Percentiles rank a stretch among this genome's conserved stretches.
Evolutionary conservation across 495 filamentous ascomycete species (phyloP).

Genomic region (Penicillium diatomitis): DNA sequence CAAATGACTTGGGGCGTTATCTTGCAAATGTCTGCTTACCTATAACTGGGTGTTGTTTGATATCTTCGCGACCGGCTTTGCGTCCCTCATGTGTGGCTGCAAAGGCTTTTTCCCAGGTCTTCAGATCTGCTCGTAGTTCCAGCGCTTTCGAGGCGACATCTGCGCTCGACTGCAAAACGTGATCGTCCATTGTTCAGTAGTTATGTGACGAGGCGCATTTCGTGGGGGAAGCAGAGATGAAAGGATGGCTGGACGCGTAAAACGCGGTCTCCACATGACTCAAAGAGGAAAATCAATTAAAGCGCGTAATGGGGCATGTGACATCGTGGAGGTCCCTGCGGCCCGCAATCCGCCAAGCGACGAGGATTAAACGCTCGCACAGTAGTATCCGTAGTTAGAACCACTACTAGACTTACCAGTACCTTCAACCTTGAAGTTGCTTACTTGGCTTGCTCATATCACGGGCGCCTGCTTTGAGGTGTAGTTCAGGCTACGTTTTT

Average conservation of each 20-base stretch:
- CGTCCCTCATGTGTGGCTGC: slow-evolving; percentile 55
- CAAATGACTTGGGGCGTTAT: too few relatives aligned
- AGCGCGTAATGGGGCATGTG: too few relatives aligned
- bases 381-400: too few relatives aligned
- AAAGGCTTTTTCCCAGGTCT: slow-evolving; percentile 79
- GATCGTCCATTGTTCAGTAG: slow-evolving; percentile 25
- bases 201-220: neutral
- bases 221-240: neutral
- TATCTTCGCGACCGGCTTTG: slow-evolving; percentile 76
- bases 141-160: slow-evolving; percentile 22
- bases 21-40: slow-evolving; percentile 37
- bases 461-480: too few relatives aligned
- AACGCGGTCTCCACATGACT: slow-evolving; percentile 3
- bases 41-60: slow-evolving; percentile 75
- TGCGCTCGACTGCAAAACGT: slow-evolving; percentile 10
- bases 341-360: too few relatives aligned
- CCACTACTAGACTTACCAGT: too few relatives aligned
- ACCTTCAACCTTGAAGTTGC: too few relatives aligned
- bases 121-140: slow-evolving; percentile 62
- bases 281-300: too few relatives aligned
- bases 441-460: too few relatives aligned
- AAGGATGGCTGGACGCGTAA: neutral
- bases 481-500: too few relatives aligned
- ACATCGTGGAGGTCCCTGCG: too few relatives aligned
- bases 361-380: too few relatives aligned